Conservation (phyloP, 495 filamentous ascomycete species). For the Rusavskia elegans region DNA sequence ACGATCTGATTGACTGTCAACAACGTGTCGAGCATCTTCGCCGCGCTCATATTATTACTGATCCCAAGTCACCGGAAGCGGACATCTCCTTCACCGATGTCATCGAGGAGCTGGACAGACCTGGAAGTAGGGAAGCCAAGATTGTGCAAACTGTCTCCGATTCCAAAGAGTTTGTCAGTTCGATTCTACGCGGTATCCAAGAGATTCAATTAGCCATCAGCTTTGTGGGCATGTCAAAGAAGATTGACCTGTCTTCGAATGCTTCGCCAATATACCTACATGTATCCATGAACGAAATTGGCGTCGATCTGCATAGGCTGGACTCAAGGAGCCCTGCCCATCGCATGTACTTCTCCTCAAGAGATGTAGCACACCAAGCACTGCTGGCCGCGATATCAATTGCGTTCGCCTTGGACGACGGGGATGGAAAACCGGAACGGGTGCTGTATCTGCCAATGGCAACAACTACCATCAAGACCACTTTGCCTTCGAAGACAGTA, state of each 20-base stretch:
- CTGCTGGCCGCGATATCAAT: constrained; percentile 83
- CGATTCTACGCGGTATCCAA: constrained; percentile 79
- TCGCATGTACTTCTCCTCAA: constrained; percentile 95
- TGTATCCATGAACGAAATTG: constrained; percentile 87
- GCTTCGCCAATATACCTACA: constrained; percentile 62
- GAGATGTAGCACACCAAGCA: constrained; percentile 90
- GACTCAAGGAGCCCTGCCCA: constrained; percentile 90
- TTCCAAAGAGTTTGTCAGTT: constrained; percentile 82
- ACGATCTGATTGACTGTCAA: constrained; percentile 57
- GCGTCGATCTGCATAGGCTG: constrained; percentile 81
- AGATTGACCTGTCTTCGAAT: constrained; percentile 46
- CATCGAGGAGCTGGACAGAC: constrained; percentile 59
- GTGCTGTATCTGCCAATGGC: constrained; percentile 95
- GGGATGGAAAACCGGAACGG: constrained; percentile 65
- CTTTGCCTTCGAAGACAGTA: constrained; percentile 85
- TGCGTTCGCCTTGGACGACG: constrained; percentile 80
- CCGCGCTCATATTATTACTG: constrained; percentile 17
- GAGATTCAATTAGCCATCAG: constrained; percentile 94
- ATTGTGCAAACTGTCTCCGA: constrained; percentile 80
- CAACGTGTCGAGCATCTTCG: constrained; percentile 31
- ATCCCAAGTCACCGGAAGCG: constrained; percentile 23
- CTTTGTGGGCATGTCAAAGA: constrained; percentile 74
- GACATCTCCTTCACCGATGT: constrained; percentile 58
- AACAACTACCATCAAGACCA: constrained; percentile 88
- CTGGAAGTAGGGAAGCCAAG: constrained; percentile 56